Conservation (phyloP, 73 alveolate species). For the Uronychia binucleata region DNA sequence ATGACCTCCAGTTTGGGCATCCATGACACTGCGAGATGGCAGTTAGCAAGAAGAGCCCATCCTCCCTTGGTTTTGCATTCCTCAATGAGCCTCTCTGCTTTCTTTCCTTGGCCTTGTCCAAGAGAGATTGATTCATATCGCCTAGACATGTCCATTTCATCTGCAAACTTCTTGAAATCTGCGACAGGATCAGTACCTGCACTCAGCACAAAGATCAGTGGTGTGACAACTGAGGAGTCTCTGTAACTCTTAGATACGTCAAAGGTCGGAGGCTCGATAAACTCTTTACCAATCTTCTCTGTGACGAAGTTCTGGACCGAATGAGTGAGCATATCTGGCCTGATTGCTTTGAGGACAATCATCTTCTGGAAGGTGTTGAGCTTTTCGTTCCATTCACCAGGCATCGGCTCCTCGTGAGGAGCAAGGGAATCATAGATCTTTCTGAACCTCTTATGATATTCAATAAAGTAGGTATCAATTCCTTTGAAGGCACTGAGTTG, state of each 20-base stretch:
- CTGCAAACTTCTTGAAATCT: conserved; percentile 97
- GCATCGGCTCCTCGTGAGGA: conserved; percentile 91
- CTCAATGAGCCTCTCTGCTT: conserved; percentile 81
- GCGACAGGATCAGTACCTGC: conserved; percentile 99
- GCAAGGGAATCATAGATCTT: conserved; percentile 90
- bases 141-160: conserved; percentile 81
- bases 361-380: conserved; percentile 92
- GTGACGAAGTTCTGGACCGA: conserved; percentile 88
- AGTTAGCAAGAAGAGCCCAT: conserved; percentile 98
- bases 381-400: conserved; percentile 88
- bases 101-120: conserved; percentile 88
- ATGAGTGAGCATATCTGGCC: conserved; percentile 94
- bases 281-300: conserved; percentile 90
- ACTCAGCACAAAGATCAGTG: conserved; percentile 94
- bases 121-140: conserved; percentile 78
- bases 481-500: conserved; percentile 88
- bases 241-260: conserved; percentile 87
- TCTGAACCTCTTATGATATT: conserved; percentile 80
- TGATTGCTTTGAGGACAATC: conserved; percentile 88
- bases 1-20: conserved; percentile 98
- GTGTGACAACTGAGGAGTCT: conserved; percentile 88
- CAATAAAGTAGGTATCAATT: conserved; percentile 89
- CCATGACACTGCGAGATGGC: conserved; percentile 99
- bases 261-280: conserved; percentile 99
- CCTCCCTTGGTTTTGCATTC: conserved; percentile 95